Conservation (phyloP, 345 rosid genomes). For the Mangifera indica region DNA sequence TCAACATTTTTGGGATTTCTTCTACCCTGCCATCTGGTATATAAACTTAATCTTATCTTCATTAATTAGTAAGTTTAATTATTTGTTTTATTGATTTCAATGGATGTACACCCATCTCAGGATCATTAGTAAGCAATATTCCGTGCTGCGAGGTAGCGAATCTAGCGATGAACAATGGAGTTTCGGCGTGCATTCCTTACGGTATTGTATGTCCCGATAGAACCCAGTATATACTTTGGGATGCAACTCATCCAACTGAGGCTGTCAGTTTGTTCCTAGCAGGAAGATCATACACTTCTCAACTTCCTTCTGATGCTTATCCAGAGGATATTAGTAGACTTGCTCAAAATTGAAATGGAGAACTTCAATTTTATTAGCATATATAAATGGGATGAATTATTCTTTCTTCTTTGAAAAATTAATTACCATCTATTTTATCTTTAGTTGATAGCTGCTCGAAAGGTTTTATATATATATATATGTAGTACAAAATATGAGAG, state of each 20-base stretch:
- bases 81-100: too few relatives aligned
- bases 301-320: background rate
- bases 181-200: constrained; percentile 39
- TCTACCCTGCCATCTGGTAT: background rate
- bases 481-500: too few relatives aligned
- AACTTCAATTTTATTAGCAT: too few relatives aligned
- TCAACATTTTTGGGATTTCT: constrained; percentile 22
- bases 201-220: constrained; percentile 41
- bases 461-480: too few relatives aligned
- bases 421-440: too few relatives aligned
- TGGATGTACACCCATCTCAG: background rate
- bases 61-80: too few relatives aligned
- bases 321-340: background rate
- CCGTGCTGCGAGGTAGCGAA: constrained; percentile 43
- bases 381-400: too few relatives aligned
- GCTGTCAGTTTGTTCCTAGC: constrained; percentile 36
- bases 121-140: constrained; percentile 33
- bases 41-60: background rate
- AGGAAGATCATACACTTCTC: constrained; percentile 34
- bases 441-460: too few relatives aligned
- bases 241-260: constrained; percentile 49
- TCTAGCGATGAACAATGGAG: constrained; percentile 27
- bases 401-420: too few relatives aligned
- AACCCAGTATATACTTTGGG: constrained; percentile 38
- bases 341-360: too few relatives aligned